Evolutionary conservation across 2,329 filamentous ascomycete genomes (phyloP).

Genomic region (Amauroascus verrucosus): DNA sequence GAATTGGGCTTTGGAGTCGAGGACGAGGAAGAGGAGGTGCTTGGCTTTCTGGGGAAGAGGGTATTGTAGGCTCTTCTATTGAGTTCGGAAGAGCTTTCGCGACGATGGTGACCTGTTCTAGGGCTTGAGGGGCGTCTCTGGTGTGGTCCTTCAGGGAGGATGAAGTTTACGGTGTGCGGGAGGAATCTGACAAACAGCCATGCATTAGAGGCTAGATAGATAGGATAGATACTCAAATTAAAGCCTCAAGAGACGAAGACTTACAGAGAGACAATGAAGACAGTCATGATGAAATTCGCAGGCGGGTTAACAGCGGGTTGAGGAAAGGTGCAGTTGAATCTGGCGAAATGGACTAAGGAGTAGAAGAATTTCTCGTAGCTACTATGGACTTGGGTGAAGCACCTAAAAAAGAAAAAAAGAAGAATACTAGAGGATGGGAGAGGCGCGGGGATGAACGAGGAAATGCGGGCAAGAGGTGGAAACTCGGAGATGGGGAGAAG

Average conservation of each 20-base stretch:
- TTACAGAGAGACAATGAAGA: slow-evolving; percentile 52
- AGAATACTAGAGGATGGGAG: no score
- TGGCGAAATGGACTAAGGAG: no score
- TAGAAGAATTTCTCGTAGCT: no score
- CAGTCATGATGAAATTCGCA: slow-evolving; percentile 39
- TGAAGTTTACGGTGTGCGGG: slow-evolving; percentile 85
- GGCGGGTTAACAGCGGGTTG: no score
- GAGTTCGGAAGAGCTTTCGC: slow-evolving; percentile 14
- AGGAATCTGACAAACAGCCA: slow-evolving; percentile 62
- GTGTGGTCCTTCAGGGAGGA: slow-evolving; percentile 34
- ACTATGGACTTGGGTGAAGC: no score
- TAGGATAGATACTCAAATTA: not conserved
- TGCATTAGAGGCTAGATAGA: no score
- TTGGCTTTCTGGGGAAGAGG: slow-evolving; percentile 24
- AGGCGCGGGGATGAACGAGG: no score
- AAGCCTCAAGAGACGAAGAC: slow-evolving; percentile 16
- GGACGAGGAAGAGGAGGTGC: not conserved
- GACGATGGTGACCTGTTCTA: slow-evolving; percentile 6
- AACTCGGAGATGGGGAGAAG: no score
- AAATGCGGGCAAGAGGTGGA: no score
- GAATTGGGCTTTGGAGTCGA: slow-evolving; percentile 1
- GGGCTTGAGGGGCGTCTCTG: slow-evolving; percentile 11
- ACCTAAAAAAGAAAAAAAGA: no score
- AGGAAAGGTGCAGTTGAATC: no score
- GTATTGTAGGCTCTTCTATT: slow-evolving; percentile 26